These are phyloP conservation scores for Atkinsonella hypoxylon DNA, from an alignment of 2,329 filamentous ascomycete genomes.

Conservation along the genomic window DNA sequence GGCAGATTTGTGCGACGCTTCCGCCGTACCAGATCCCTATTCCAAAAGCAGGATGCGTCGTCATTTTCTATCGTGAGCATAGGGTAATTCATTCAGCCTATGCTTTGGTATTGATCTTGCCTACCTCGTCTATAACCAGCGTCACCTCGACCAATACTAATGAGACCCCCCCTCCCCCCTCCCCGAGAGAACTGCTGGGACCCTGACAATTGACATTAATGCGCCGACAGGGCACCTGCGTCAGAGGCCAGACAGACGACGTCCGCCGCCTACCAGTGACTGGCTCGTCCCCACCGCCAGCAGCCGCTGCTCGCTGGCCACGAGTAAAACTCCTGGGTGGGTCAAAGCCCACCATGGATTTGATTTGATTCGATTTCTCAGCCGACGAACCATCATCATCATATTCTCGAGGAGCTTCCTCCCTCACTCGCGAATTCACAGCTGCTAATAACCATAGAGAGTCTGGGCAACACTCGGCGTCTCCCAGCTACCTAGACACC, in stretches of 20 bases:
- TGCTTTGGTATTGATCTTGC: no score
- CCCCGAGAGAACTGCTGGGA: neutral
- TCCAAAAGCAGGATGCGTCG: no score
- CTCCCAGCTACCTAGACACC: neutral
- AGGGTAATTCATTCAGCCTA: no score
- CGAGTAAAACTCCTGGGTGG: neutral
- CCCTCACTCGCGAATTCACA: neutral
- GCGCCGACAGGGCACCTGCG: neutral
- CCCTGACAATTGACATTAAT: neutral
- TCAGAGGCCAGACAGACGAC: neutral
- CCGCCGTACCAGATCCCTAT: neutral
- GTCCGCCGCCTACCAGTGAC: neutral
- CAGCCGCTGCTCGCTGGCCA: neutral
- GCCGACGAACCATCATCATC: no score
- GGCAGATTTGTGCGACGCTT: no score
- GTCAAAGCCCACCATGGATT: neutral
- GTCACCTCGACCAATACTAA: neutral
- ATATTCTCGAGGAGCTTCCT: neutral
- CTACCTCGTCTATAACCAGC: no score
- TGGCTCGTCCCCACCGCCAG: neutral
- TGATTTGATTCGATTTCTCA: neutral
- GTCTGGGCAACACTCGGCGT: neutral
- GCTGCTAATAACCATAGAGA: neutral
- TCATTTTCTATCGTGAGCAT: neutral
- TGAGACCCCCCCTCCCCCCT: no score